Conservation (phyloP, 768 basidiomycete genomes). For the Lactifluus subvellereus region DNA sequence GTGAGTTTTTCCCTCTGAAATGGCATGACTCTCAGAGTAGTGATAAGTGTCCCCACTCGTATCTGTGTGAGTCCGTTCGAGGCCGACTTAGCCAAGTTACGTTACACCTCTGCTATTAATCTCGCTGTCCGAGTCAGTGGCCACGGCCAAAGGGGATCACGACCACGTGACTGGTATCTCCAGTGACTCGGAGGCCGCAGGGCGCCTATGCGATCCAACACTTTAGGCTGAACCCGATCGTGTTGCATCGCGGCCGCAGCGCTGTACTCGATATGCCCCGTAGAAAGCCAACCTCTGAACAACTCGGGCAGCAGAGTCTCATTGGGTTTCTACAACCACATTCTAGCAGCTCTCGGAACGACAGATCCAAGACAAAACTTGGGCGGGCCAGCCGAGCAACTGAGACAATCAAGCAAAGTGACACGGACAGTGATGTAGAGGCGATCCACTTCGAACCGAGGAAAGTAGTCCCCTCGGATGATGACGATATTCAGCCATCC, state of each 20-base stretch:
- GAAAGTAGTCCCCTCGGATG: slow-evolving; percentile 22
- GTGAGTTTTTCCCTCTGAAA: slow-evolving; percentile 1
- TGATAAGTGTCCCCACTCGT: neutral
- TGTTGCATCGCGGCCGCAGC: neutral
- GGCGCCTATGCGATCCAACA: neutral
- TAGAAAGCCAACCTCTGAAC: neutral
- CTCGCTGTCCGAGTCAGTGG: too few relatives aligned
- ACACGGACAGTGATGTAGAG: slow-evolving; percentile 38
- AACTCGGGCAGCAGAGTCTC: slow-evolving; percentile 11
- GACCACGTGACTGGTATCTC: neutral
- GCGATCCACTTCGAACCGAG: slow-evolving; percentile 46
- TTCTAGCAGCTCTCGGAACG: neutral
- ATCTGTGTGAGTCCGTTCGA: neutral
- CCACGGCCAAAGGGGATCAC: neutral
- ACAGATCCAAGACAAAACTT: neutral
- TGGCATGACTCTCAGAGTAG: slow-evolving; percentile 5
- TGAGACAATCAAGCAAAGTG: neutral
- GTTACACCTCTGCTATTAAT: neutral
- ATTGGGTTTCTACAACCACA: slow-evolving; percentile 4
- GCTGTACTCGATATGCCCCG: slow-evolving; percentile 3
- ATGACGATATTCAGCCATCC: slow-evolving; percentile 27
- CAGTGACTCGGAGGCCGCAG: too few relatives aligned
- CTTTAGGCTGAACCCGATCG: neutral
- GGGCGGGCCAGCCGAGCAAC: neutral
- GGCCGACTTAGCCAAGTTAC: neutral